phyloP scores from a whole-genome alignment of 2,329 filamentous ascomycete species.

The Fusarium austroafricanum region DNA sequence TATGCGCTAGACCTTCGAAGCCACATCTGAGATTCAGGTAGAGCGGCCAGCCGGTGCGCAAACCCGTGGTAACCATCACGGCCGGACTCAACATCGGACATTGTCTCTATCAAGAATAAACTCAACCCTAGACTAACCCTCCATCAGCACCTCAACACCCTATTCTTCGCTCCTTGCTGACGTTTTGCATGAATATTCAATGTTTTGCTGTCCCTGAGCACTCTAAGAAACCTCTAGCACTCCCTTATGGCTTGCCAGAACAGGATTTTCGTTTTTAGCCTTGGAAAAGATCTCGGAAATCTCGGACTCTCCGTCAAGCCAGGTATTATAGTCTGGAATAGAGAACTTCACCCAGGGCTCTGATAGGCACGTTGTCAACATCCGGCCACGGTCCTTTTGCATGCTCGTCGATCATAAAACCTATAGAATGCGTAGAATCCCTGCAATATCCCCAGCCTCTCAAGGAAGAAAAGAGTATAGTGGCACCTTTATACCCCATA shows the following conservation, averaged over 20 bases:
- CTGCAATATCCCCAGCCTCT: slow-evolving; percentile 12
- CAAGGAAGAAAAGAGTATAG: slow-evolving; percentile 8
- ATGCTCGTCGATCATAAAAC: slow-evolving; percentile 19
- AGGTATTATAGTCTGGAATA: not conserved
- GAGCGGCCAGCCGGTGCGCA: slow-evolving; percentile 25
- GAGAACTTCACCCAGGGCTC: not conserved
- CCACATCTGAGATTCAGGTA: slow-evolving; percentile 13
- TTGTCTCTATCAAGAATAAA: slow-evolving; percentile 30
- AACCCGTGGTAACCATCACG: slow-evolving; percentile 25
- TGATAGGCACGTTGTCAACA: slow-evolving; percentile 2
- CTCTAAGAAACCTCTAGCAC: not conserved
- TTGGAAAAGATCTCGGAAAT: slow-evolving; percentile 10
- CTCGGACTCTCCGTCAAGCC: slow-evolving; percentile 9
- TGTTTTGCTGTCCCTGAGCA: not conserved
- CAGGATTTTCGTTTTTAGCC: slow-evolving; percentile 7
- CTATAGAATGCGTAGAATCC: slow-evolving; percentile 10
- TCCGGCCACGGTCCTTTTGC: slow-evolving; percentile 20
- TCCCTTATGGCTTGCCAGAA: not conserved
- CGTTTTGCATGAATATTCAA: slow-evolving; percentile 23
- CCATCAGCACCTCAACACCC: slow-evolving; percentile 29
- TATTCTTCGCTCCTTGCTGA: slow-evolving; percentile 18
- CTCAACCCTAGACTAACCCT: slow-evolving; percentile 19
- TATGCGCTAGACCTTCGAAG: slow-evolving; percentile 10
- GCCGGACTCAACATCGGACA: slow-evolving; percentile 19
- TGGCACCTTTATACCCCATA: slow-evolving; percentile 14